Base-by-base conservation (phyloP, 2,329 filamentous ascomycete genomes). In the Aureobasidium sp. region DNA sequence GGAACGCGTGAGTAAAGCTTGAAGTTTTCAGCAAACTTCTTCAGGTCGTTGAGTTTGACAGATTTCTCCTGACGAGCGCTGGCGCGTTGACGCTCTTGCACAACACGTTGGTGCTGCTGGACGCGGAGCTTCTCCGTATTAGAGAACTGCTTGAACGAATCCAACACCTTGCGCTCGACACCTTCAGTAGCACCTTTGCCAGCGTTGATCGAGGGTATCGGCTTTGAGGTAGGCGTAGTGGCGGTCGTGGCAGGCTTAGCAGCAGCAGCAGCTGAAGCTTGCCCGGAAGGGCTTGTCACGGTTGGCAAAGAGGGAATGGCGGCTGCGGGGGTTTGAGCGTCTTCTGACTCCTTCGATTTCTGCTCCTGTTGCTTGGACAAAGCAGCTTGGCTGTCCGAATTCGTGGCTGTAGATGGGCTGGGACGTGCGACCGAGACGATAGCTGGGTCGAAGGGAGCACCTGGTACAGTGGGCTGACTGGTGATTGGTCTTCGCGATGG, bases 1-100 rank as follows among this genome's bases (percentile, higher is more conserved):
- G 94, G 94, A 12, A 99, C 91, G 6, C 92, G 91, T 2, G 93
- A 97, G 55, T 89, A 88, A 20, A 99, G 83, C 77, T 97, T 97
- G 81, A 99, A 99, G 72, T 84, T 94, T 68, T 87, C 84, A 0
- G 94, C 91, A 74, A 99, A 99, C 71, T 93, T 96, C 80, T 94
- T 95, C 63, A 99, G 78, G 76, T 99, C 94, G 64, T 90, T 96
- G 65, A 99, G 76, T 75, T 96, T 97, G 66, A 94, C 86, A 67
- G 92, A 91, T 73, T 96, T 96, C 73, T 97, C 94, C 63, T 86
- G 80, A 20, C 80, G 79, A 22, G 78, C 80, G 66, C 82, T 79
- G 49, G 78, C 79, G 45, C 83, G 79, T 62, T 80, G 79, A 42
- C 79, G 79, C 67, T 87, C 83, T 62, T 83, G 70, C 8, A 66